Conservation (phyloP, 805 yeast species). For the Metschnikowia dekortorum region DNA sequence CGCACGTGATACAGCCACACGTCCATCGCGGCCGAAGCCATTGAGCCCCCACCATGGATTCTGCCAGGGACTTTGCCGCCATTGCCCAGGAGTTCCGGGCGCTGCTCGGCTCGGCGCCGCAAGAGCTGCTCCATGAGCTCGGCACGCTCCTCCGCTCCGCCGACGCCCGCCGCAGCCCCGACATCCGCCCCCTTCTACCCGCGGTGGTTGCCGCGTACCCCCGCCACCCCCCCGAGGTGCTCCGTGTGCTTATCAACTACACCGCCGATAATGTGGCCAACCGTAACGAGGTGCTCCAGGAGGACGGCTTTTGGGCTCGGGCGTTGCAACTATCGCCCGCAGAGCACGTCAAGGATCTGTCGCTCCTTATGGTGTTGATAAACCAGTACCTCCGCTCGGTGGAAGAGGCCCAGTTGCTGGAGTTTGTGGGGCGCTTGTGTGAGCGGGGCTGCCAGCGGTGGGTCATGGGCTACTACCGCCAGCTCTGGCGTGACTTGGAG, state of each 20-base stretch:
- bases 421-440: constrained; percentile 13
- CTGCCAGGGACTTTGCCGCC: background rate
- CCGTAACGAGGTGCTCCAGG: constrained; percentile 7
- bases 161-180: constrained; percentile 12
- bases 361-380: constrained; percentile 22
- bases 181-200: constrained; percentile 8
- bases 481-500: background rate
- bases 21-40: background rate
- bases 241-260: constrained; percentile 32
- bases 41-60: background rate
- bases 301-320: constrained; percentile 11
- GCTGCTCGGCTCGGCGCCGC: background rate
- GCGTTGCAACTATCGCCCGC: background rate
- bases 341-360: constrained; percentile 2
- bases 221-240: constrained; percentile 15
- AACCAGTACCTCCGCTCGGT: constrained; percentile 31
- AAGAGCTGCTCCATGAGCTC: constrained; percentile 5
- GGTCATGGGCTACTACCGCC: constrained; percentile 9
- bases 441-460: constrained; percentile 3
- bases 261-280: constrained; percentile 32
- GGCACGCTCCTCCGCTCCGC: constrained; percentile 21
- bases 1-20: background rate
- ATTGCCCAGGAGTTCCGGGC: background rate
- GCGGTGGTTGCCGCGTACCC: constrained; percentile 8
- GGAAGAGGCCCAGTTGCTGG: constrained; percentile 14